Evolutionary conservation across 805 yeast species (phyloP).

Genomic region (Metschnikowia lochheadii): DNA sequence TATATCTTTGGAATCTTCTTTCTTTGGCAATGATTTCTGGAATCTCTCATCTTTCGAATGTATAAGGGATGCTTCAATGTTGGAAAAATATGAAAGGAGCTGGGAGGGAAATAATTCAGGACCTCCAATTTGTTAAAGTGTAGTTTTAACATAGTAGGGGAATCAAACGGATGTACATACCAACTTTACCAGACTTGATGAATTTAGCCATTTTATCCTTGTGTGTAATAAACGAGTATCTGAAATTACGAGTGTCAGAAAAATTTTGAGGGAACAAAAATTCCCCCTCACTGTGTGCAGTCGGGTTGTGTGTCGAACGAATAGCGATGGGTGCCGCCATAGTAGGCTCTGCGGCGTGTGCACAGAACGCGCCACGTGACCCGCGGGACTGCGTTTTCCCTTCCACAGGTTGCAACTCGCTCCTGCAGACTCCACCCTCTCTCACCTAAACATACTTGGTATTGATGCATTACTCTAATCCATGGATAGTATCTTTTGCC

Average conservation of each 20-base stretch:
- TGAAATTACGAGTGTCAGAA: constrained; percentile 11
- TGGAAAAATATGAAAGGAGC: neutral
- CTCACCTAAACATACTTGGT: neutral
- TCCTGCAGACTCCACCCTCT: neutral
- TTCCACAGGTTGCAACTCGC: neutral
- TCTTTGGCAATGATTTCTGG: neutral
- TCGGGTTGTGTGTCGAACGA: constrained; percentile 12
- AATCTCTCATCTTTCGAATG: too few species aligned
- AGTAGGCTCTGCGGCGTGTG: neutral
- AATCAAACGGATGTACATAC: constrained; percentile 49
- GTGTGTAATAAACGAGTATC: constrained; percentile 19
- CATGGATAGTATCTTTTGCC: neutral
- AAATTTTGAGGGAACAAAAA: constrained; percentile 23
- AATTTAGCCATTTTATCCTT: constrained; percentile 85
- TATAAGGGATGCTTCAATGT: neutral
- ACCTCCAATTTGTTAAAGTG: neutral
- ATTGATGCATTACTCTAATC: neutral
- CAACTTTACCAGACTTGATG: constrained; percentile 99
- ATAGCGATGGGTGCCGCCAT: constrained; percentile 3
- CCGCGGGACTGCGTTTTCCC: constrained; percentile 6
- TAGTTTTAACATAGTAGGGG: neutral
- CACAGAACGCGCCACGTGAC: constrained; percentile 4
- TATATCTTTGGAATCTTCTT: too few species aligned
- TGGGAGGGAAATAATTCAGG: neutral
- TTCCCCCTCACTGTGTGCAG: constrained; percentile 18